Conservation (phyloP, 768 basidiomycete species). For the Tephrocybe sp. region DNA sequence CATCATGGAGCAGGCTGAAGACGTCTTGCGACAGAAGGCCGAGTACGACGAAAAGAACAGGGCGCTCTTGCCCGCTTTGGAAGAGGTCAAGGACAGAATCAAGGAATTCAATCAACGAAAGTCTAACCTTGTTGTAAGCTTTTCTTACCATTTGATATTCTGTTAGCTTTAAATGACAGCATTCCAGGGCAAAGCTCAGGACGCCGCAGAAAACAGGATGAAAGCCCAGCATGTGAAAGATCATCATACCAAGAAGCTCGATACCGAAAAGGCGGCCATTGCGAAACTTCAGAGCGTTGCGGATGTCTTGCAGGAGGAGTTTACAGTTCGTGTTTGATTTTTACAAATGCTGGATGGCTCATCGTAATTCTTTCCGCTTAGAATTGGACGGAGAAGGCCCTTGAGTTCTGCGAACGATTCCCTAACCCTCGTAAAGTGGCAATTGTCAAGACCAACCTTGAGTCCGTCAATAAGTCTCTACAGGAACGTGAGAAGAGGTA, state of each 20-base stretch:
- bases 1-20: constrained; percentile 48
- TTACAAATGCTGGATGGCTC: background rate
- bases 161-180: background rate
- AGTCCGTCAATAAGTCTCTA: constrained; percentile 63
- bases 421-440: constrained; percentile 57
- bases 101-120: constrained; percentile 48
- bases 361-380: constrained; percentile 20
- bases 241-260: constrained; percentile 54
- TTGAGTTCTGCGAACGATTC: constrained; percentile 57
- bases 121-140: constrained; percentile 44
- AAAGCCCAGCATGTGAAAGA: constrained; percentile 46
- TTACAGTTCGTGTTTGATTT: constrained; percentile 42
- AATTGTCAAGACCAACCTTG: constrained; percentile 58
- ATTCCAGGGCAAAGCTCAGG: constrained; percentile 34
- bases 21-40: constrained; percentile 43
- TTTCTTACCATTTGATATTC: background rate
- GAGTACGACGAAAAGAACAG: constrained; percentile 46
- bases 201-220: constrained; percentile 48
- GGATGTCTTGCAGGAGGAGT: constrained; percentile 59
- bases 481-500: constrained; percentile 66
- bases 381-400: constrained; percentile 67
- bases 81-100: constrained; percentile 48
- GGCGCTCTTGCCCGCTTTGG: constrained; percentile 40
- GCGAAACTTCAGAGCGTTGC: constrained; percentile 43
- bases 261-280: constrained; percentile 47